phyloP scores from a whole-genome alignment of 768 basidiomycete species.

The Mycena venus region DNA sequence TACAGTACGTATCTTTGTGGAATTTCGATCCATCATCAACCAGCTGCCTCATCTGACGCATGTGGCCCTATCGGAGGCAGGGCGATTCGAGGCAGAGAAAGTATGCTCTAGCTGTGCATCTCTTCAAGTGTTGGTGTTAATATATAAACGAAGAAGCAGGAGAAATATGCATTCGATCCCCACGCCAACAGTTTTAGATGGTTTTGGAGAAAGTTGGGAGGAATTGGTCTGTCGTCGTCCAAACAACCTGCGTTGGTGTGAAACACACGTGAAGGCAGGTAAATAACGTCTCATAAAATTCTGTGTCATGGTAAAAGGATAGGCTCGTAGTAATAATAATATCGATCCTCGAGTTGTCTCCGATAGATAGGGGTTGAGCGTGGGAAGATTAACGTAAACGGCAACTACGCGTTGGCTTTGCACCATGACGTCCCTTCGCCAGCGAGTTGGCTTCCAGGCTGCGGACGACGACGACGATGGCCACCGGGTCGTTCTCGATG shows the following conservation, averaged over 20 bases:
- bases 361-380: too few species aligned
- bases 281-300: too few species aligned
- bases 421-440: slow-evolving; percentile 24
- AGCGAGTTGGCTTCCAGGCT: slow-evolving; percentile 18
- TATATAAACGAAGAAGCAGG: neutral
- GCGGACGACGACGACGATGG: slow-evolving; percentile 17
- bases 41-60: neutral
- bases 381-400: too few species aligned
- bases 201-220: neutral
- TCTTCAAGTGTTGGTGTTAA: neutral
- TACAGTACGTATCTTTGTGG: neutral
- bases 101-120: neutral
- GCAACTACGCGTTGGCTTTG: too few species aligned
- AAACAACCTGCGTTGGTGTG: too few species aligned
- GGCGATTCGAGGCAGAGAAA: neutral
- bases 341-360: too few species aligned
- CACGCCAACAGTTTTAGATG: neutral
- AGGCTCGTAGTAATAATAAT: too few species aligned
- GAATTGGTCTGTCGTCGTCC: neutral
- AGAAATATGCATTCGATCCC: neutral
- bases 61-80: neutral
- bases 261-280: too few species aligned
- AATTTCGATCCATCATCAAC: neutral
- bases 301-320: too few species aligned
- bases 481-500: slow-evolving; percentile 17